Evolutionary conservation across 2,329 filamentous ascomycete species (phyloP).

Genomic region (Colletotrichum cuscutae): DNA sequence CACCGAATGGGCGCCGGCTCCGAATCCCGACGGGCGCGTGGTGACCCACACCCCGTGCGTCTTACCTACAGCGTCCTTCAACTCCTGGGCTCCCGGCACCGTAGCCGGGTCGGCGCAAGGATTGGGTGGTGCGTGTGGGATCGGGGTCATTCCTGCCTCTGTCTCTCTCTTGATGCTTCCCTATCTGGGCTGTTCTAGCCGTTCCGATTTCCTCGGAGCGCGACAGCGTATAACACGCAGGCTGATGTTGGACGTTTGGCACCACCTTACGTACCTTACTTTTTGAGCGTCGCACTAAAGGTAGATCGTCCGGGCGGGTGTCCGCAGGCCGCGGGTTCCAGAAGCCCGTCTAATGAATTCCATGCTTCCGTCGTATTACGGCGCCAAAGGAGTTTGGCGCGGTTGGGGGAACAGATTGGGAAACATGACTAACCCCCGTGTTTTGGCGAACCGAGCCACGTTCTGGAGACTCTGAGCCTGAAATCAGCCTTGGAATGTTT

Average conservation of each 20-base stretch:
- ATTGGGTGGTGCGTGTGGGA: slow-evolving; percentile 4
- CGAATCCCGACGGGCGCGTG: slow-evolving; percentile 10
- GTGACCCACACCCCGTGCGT: slow-evolving; percentile 7
- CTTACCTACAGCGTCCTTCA: background rate
- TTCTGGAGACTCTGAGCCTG: no score
- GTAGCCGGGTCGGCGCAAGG: slow-evolving; percentile 20
- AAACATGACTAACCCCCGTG: background rate
- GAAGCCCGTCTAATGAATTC: background rate
- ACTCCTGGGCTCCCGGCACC: slow-evolving; percentile 15
- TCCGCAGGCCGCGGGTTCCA: slow-evolving; percentile 23
- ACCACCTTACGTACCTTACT: no score
- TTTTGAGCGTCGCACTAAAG: background rate
- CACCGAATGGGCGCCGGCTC: slow-evolving; percentile 22
- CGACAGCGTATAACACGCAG: background rate
- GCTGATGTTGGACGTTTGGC: background rate
- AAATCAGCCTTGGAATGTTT: no score
- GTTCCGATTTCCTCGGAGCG: background rate
- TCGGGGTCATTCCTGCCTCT: background rate
- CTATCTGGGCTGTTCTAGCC: no score
- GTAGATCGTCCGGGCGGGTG: background rate
- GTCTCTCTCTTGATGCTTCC: background rate
- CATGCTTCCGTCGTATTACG: slow-evolving; percentile 2
- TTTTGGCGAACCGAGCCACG: background rate
- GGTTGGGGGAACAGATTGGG: background rate
- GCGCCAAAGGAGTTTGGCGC: background rate